These are phyloP conservation scores for Backusella morwellensis DNA, from an alignment of 192 early-diverging fungal genomes.

Conservation along the genomic window DNA sequence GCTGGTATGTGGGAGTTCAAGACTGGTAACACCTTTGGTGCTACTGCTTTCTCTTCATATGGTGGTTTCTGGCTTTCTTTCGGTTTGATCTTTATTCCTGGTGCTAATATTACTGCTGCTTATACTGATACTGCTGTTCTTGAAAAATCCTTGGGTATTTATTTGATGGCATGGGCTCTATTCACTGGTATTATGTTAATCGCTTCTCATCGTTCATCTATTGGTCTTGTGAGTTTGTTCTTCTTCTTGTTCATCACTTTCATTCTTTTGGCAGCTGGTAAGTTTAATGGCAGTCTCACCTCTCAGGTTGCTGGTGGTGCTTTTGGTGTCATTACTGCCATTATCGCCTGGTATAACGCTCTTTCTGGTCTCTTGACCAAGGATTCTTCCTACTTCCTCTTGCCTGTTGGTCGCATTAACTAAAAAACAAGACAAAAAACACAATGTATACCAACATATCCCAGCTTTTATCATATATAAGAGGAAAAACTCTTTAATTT, in stretches of 20 bases:
- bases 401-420: constrained; percentile 41
- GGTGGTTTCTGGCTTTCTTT: constrained; percentile 71
- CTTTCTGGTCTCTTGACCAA: constrained; percentile 57
- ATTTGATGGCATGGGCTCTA: constrained; percentile 64
- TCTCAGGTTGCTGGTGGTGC: constrained; percentile 65
- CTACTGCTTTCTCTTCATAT: constrained; percentile 73
- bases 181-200: constrained; percentile 71
- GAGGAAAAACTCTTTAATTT: neutral
- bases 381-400: constrained; percentile 51
- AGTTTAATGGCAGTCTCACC: constrained; percentile 46
- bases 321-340: constrained; percentile 69
- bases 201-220: constrained; percentile 60
- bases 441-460: neutral
- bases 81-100: constrained; percentile 56
- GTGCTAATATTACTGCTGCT: constrained; percentile 46
- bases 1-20: constrained; percentile 88
- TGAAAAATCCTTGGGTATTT: constrained; percentile 56
- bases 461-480: neutral
- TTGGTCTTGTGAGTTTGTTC: constrained; percentile 64
- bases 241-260: constrained; percentile 67
- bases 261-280: constrained; percentile 63
- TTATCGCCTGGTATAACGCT: constrained; percentile 77
- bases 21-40: constrained; percentile 78
- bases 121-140: constrained; percentile 38
- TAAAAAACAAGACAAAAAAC: neutral